Evolutionary conservation across 768 basidiomycete genomes (phyloP).

Genomic region (Leccinellum luteum): DNA sequence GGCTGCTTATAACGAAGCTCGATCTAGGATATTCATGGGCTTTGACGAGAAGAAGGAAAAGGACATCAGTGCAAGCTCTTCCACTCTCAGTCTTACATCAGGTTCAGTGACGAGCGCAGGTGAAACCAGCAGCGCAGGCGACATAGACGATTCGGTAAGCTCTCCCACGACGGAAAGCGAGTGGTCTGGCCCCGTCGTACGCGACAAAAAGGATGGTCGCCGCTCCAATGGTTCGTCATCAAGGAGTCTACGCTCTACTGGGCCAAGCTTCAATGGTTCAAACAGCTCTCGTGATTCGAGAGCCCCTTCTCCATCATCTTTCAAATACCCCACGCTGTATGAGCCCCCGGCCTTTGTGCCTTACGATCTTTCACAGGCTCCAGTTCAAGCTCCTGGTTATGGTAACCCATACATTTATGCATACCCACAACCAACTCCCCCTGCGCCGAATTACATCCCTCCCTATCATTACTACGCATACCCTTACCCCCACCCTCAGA

Average conservation of each 20-base stretch:
- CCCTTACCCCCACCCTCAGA: constrained; percentile 49
- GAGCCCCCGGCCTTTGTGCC: constrained; percentile 45
- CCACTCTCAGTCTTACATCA: constrained; percentile 67
- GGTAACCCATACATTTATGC: constrained; percentile 37
- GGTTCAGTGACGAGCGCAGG: constrained; percentile 59
- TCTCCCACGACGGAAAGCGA: constrained; percentile 81
- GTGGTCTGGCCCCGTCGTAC: constrained; percentile 60
- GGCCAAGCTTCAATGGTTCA: constrained; percentile 50
- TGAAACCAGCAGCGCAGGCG: constrained; percentile 59
- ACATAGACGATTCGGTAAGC: constrained; percentile 65
- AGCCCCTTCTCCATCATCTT: constrained; percentile 68
- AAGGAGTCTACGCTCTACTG: constrained; percentile 56
- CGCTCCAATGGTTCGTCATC: constrained; percentile 58
- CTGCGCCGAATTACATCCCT: constrained; percentile 38
- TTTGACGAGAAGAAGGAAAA: constrained; percentile 74
- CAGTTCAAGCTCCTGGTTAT: constrained; percentile 30
- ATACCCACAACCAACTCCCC: constrained; percentile 40
- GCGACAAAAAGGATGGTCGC: constrained; percentile 55
- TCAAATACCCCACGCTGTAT: constrained; percentile 71
- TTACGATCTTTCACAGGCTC: constrained; percentile 32
- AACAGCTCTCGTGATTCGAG: constrained; percentile 69
- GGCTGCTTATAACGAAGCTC: constrained; percentile 86
- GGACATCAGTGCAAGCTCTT: constrained; percentile 74
- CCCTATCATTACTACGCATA: constrained; percentile 46
- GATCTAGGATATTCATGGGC: constrained; percentile 82